A percentile compares a stretch with the other conserved stretches of the same genome.
phyloP scores from a whole-genome alignment of 257 asterid genomes.

The Nicotiana undulata region DNA sequence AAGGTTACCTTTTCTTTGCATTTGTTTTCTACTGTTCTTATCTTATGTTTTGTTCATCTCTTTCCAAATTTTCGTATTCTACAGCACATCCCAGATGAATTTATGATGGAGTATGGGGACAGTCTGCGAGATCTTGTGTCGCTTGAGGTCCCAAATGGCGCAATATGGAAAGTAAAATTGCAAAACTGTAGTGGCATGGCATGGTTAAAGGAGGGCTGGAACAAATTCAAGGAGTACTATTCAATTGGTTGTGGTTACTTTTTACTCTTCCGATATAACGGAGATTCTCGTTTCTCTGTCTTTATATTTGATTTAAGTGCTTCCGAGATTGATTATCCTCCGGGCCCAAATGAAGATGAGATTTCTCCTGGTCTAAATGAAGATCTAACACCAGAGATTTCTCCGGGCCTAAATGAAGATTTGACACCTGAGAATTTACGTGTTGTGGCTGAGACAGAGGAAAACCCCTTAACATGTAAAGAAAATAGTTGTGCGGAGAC shows the following conservation, averaged over 20 bases:
- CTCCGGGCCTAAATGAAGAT: not conserved
- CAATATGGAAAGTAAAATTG: slow-evolving; percentile 2
- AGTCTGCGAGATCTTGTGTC: not conserved
- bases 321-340: slow-evolving; percentile 12
- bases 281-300: slow-evolving; percentile 5
- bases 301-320: slow-evolving; percentile 8
- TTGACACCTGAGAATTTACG: not conserved
- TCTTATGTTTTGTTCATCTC: not conserved
- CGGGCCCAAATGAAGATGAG: not conserved
- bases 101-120: not conserved
- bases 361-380: too few relatives aligned
- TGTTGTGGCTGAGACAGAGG: slow-evolving; percentile 17
- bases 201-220: slow-evolving; percentile 12
- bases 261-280: slow-evolving; percentile 4
- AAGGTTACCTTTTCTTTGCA: not conserved
- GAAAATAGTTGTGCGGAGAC: slow-evolving; percentile 10
- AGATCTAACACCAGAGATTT: too few relatives aligned
- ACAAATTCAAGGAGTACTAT: slow-evolving; percentile 8
- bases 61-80: not conserved
- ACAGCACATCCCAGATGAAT: not conserved
- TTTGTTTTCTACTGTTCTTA: not conserved
- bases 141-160: slow-evolving; percentile 1
- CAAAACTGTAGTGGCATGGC: not conserved
- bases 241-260: slow-evolving; percentile 7
- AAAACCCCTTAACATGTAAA: slow-evolving; percentile 36